Percentiles rank a stretch among this genome's conserved stretches.
These are phyloP conservation scores for Pelargonium australe DNA, from an alignment of 441 rosid genomes.

Conservation along the genomic window DNA sequence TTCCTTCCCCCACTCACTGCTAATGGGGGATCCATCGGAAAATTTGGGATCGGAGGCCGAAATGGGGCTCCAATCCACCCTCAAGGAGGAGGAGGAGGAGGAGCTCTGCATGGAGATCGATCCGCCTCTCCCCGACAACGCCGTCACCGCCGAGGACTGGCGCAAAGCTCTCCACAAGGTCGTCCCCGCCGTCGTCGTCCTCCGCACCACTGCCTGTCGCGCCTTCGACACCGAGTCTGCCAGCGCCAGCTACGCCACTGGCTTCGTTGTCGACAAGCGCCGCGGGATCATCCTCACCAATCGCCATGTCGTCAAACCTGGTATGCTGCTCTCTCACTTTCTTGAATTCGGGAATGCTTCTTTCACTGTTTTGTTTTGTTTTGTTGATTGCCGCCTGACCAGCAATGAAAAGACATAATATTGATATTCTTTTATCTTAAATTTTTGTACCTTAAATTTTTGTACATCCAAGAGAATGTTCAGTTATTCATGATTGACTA, in stretches of 20 bases:
- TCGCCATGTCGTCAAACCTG: slow-evolving; percentile 93
- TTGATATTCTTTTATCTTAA: no score
- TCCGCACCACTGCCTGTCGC: slow-evolving; percentile 71
- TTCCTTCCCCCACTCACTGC: slow-evolving; percentile 1
- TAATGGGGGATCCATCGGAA: slow-evolving; percentile 56
- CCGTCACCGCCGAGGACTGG: slow-evolving; percentile 86
- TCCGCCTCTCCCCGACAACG: slow-evolving; percentile 40
- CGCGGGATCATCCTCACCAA: slow-evolving; percentile 94
- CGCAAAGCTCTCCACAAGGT: slow-evolving; percentile 55
- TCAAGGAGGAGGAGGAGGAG: slow-evolving; percentile 32
- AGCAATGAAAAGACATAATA: no score
- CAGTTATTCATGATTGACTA: no score
- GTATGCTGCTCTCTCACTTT: slow-evolving; percentile 24
- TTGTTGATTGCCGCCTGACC: neutral
- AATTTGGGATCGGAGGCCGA: slow-evolving; percentile 47
- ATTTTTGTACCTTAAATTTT: no score
- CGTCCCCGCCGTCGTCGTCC: slow-evolving; percentile 84
- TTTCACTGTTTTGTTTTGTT: neutral
- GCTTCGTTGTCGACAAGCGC: slow-evolving; percentile 78
- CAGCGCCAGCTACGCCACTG: slow-evolving; percentile 71
- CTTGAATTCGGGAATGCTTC: neutral
- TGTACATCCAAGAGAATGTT: no score
- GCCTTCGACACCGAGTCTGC: slow-evolving; percentile 80
- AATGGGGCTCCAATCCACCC: slow-evolving; percentile 37
- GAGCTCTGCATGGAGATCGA: slow-evolving; percentile 74